Base-by-base conservation (phyloP, 2,329 filamentous ascomycete genomes). In the Apiospora kogelbergensis region DNA sequence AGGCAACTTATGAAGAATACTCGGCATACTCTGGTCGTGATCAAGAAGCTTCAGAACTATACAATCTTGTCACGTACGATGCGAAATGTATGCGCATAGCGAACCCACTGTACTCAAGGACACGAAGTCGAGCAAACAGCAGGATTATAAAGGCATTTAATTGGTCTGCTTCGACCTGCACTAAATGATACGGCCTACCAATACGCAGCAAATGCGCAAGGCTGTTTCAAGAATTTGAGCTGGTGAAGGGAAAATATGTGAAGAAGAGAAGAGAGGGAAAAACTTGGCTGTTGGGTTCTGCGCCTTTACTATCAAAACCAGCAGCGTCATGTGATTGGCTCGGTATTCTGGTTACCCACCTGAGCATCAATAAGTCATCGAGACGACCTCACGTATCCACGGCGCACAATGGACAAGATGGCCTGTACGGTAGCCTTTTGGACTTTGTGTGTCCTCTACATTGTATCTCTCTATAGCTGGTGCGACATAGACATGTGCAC, bases 91-190 rank as follows among this genome's bases (percentile, higher is more conserved):
- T 83, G 86, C 86, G 80, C 86, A 86, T 86, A 89, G 87, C 87
- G 87, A 89, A 89, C 86, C 87, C 83, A 82, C 80, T 79, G 81
- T 82, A 82, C 84, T 82, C 84, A 81, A 80, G 72, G 74, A 74
- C 68, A 74, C 67, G 74, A 76, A 76, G 76, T 77, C 70, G 78
- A 82, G 84, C 81, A 81, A 80, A 82, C 80, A 79, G 81, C 80
- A 82, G 84, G 86, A 89, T 89, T 89, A 87, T 88, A 84, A 89
- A 84, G 84, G 86, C 84, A 79, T 69, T 81, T 81, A 79, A 69
- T 81, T 81, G 69, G 73, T 89, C 86, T 89, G 81, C 87, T 88
- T 89, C 85, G 79, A 80, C 77, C 78, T 60, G 71, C 77, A 76
- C 76, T 68, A 76, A 76, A 74, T 60, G 81, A 84, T 85, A 84